Base-by-base conservation (phyloP, 768 basidiomycete species). In the Chalciporus pseudorubinellus region DNA sequence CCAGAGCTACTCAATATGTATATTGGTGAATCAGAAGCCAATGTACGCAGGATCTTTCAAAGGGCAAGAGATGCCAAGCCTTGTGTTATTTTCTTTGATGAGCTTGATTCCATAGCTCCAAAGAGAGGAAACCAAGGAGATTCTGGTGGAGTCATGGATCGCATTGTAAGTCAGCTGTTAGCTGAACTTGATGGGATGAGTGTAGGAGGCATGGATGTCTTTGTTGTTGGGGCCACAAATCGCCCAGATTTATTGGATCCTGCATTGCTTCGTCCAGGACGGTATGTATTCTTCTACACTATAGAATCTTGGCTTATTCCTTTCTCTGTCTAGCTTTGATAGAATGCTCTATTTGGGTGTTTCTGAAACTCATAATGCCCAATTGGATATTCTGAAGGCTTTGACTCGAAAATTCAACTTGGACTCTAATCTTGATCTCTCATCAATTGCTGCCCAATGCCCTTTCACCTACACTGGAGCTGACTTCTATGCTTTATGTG, bases 1-100 rank as follows among this genome's bases (percentile, higher is more conserved):
- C 95, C 95, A 3, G 95, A 98, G 63, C 72, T 98, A 33, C 80
- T 97, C 45, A 95, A 95, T 71, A 98, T 98, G 95, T 98, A 95
- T 70, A 95, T 98, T 60, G 95, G 95, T 52, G 95, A 97, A 70
- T 95, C 92, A 11, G 95, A 98, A 69, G 97, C 98, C 54, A 99
- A 98, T 69, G 95, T 99, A 36, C 82, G 97, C 13, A 77, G 86
- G 14, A 84, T 98, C 1, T 98, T 98, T 68, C 91, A 95, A 65
- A 82, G 84, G 12, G 95, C 95, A 22, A 74, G 91, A 46, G 93
- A 95, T 71, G 95, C 95, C 2, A 84, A 83, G 47, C 95, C 95
- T 8, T 98, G 95, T 68, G 88, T 97, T 41, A 89, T 98, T 44
- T 98, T 98, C 69, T 97, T 98, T 69, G 95, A 98, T 68, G 95